A percentile compares a stretch with the other conserved stretches of the same genome.
These are phyloP conservation scores for Naganishia liquefaciens DNA, from an alignment of 1,284 basidiomycete genomes.

Conservation along the genomic window DNA sequence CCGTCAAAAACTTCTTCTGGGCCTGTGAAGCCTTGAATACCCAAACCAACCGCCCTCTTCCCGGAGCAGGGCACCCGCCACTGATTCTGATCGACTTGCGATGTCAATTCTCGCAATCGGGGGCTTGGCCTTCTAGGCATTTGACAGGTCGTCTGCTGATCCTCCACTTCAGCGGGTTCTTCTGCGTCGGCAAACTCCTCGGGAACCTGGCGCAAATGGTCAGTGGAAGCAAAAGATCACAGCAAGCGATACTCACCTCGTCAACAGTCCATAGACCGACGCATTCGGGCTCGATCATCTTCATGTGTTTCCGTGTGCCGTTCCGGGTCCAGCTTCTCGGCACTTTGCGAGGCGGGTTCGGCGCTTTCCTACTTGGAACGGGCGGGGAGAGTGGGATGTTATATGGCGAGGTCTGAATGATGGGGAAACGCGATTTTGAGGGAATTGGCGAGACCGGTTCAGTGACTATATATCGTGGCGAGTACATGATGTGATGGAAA, in stretches of 20 bases:
- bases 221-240: background rate
- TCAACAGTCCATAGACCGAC: constrained; percentile 16
- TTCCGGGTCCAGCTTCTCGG: background rate
- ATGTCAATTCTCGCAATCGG: background rate
- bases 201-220: background rate
- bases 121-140: background rate
- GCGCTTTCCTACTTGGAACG: constrained; percentile 8
- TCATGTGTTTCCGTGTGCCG: constrained; percentile 4
- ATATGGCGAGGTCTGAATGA: background rate
- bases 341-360: background rate
- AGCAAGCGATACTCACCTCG: background rate
- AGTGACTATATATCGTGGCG: constrained; percentile 1
- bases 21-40: background rate
- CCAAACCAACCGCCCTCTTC: background rate
- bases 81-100: background rate
- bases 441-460: background rate
- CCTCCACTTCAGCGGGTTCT: background rate
- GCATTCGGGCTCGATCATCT: constrained; percentile 17
- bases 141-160: background rate
- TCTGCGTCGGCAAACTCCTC: background rate
- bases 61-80: background rate
- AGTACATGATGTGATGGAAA: constrained; percentile 12
- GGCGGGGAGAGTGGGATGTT: constrained; percentile 3
- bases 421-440: background rate
- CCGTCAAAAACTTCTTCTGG: constrained; percentile 17